These are phyloP conservation scores for Paramecium caudatum DNA, from an alignment of 73 alveolate genomes.

Conservation along the genomic window DNA sequence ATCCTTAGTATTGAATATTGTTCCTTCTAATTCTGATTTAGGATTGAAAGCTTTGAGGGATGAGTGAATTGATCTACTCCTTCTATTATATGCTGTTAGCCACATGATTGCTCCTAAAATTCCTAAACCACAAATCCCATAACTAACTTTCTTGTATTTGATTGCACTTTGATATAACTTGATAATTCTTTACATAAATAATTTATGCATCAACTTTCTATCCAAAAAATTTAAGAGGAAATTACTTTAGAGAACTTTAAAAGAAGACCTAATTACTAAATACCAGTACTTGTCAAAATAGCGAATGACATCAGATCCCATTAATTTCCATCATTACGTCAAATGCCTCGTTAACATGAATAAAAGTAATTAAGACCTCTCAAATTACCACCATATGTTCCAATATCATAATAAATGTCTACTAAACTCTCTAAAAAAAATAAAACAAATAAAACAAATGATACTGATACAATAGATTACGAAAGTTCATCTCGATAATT, in stretches of 20 bases:
- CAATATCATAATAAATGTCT: not conserved
- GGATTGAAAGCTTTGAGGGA: not conserved
- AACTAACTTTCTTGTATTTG: not conserved
- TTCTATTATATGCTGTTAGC: not conserved
- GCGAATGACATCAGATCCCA: not conserved
- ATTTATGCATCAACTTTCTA: not conserved
- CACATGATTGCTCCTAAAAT: not conserved
- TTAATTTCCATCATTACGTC: not conserved
- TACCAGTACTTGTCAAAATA: not conserved
- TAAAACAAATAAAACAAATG: not conserved
- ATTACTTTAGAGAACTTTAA: not conserved
- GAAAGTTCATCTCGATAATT: slow-evolving; percentile 46
- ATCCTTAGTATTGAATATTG: slow-evolving; percentile 15
- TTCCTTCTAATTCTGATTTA: not conserved
- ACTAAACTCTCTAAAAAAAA: not conserved
- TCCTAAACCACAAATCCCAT: slow-evolving; percentile 12
- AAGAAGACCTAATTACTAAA: slow-evolving; percentile 28
- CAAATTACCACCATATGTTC: not conserved
- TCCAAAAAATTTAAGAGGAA: slow-evolving; percentile 14
- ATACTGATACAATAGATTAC: not conserved
- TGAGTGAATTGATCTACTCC: not conserved
- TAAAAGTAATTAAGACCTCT: slow-evolving; percentile 15
- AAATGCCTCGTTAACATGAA: not conserved
- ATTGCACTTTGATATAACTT: not conserved
- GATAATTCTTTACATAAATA: not conserved